Evolutionary conservation across 768 basidiomycete species (phyloP), one percentile per base, ranked within the genome.

Genomic region (Naganishia vaughanmartiniae): DNA sequence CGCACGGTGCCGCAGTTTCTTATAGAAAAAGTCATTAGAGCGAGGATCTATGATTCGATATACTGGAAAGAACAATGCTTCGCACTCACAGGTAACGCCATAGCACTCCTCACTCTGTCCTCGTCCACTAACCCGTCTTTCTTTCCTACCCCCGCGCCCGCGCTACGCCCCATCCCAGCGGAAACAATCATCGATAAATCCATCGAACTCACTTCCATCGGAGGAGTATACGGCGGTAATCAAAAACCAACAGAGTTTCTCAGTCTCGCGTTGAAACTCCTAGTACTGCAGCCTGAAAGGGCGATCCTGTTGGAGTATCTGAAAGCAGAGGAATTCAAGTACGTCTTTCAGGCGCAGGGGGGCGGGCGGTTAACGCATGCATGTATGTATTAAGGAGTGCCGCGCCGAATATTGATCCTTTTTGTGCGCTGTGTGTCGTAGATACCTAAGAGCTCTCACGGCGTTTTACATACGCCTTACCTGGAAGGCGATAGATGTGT

Each of bases 41-140:
- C 89, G 78, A 87, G 96, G 72, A 96, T 99, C 72, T 99, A 95
- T 84, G 95, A 98, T 81, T 90, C 90, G 0, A 81, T 85, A 9
- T 99, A 87, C 82, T 99, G 95, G 95, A 99, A 99, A 83, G 95
- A 99, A 79, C 92, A 96, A 75, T 99, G 95, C 79, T 99, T 99
- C 79, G 95, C 95, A 26, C 84, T 99, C 56, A 96, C 92, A 71
- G 92, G 93, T 91, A 60, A 63, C n/a, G 85, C 48, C 39, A 30
- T 30, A 17, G 46, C 46, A 15, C 5, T 3, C 39, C 54, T 68
- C 63, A 9, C 15, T 58, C 65, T 51, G 39, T 39, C 34, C 39
- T 19, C 46, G 28, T 34, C 30, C 28, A 42, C 31, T 48, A 42
- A 11, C 24, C 15, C 15, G 34, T 12, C 45, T 30, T 46, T n/a